These are phyloP conservation scores for Kluyveromyces dobzhanskii DNA, from an alignment of 805 yeast genomes.

Conservation along the genomic window DNA sequence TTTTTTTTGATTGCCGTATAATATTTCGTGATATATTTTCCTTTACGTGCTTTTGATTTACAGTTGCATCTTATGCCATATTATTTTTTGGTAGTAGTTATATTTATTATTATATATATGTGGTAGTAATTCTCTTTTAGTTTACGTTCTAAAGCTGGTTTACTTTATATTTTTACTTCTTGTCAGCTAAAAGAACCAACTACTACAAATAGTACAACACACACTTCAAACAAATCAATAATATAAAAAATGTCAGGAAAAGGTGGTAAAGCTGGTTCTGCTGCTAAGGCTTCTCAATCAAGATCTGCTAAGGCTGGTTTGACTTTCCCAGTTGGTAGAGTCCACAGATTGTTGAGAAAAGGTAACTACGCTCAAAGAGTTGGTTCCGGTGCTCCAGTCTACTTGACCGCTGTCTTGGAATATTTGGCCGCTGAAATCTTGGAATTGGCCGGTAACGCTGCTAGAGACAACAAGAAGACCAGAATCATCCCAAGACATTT, in stretches of 20 bases:
- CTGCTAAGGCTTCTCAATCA: constrained; percentile 93
- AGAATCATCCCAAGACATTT: constrained; percentile 98
- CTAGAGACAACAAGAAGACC: constrained; percentile 98
- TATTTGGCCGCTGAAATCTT: constrained; percentile 96
- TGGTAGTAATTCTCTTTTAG: no score
- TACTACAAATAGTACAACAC: background rate
- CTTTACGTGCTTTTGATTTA: no score
- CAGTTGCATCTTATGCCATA: no score
- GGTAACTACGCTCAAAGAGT: constrained; percentile 98
- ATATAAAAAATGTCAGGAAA: constrained; percentile 52
- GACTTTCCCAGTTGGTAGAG: constrained; percentile 99
- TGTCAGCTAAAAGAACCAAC: no score
- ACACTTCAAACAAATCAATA: background rate
- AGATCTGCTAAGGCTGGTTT: constrained; percentile 98
- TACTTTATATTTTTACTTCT: no score
- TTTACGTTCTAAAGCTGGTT: no score
- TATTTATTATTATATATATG: no score
- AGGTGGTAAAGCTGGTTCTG: constrained; percentile 89
- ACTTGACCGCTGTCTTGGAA: constrained; percentile 93
- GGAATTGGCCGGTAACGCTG: constrained; percentile 98
- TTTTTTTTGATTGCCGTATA: no score
- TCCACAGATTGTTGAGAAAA: constrained; percentile 91
- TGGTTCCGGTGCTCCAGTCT: constrained; percentile 99
- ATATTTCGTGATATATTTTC: no score
- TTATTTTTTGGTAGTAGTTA: no score